Evolutionary conservation across 352 stramenopile genomes (phyloP), one percentile per base, ranked within the genome.

Genomic region (Phytophthora multivora): DNA sequence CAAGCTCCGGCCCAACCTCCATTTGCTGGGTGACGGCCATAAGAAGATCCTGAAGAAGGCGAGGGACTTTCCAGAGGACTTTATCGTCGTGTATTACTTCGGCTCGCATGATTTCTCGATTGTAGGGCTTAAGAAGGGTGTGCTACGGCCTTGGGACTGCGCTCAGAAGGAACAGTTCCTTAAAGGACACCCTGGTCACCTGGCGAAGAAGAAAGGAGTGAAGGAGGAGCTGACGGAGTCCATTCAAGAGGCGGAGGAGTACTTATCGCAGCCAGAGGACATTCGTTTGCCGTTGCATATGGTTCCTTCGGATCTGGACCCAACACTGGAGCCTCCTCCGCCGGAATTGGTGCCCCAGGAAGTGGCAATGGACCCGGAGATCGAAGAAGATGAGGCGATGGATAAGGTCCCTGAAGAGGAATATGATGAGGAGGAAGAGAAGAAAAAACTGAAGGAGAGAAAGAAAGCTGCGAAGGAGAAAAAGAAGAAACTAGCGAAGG

Each of bases 11-110:
- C 62, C 75, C 0, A 86, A 80, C 2, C 73, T 94, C 42, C 69
- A 92, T 39, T 25, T 77, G 7, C 73, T 94, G 75, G 86, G 86
- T 15, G 73, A 75, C 49, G 86, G 79, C 16, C 86, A 95, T 53
- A 65, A 71, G 38, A 70, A 66, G 40, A 90, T 93, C 46, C 64
- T 91, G 33, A 85, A 81, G 59, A 91, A 93, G 61, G 81, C 84
- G 47, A 71, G 78, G 7, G 77, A 91, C 58, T 92, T 91, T 58
- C 80, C 80, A 2, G 66, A 79, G 12, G 71, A 93, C 63, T 95
- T 77, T 56, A 78, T 73, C 16, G 52, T 95, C 51, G 86, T 95
- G 10, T 95, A 95, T 52, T 95, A 88, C 71, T 95, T 95, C 52
- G 84, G 84, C 48, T 91, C 79, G 19, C 74, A 91, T 33, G 63